A percentile compares a stretch with the other conserved stretches of the same genome.
phyloP scores from a whole-genome alignment of 1,284 basidiomycete species.

The Rhodofomes roseus region DNA sequence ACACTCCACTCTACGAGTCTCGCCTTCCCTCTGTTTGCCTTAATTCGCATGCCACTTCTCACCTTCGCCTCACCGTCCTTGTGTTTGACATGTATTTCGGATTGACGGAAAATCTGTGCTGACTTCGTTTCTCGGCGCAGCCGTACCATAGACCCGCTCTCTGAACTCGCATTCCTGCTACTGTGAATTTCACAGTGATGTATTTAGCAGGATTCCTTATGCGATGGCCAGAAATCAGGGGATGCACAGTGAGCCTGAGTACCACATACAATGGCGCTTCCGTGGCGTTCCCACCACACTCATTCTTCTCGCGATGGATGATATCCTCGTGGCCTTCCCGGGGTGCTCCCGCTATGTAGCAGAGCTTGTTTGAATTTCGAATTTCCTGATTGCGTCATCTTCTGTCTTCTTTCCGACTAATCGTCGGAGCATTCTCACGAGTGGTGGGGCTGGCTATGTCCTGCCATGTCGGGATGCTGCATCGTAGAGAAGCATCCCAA shows the following conservation, averaged over 20 bases:
- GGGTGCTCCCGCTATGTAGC: too few species aligned
- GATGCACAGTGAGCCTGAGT: too few species aligned
- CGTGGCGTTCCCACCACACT: not conserved
- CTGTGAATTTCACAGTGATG: too few species aligned
- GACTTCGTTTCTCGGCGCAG: too few species aligned
- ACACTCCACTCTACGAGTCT: not conserved
- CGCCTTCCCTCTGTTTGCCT: not conserved
- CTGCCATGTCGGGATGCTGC: not conserved
- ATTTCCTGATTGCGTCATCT: not conserved
- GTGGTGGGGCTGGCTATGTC: not conserved
- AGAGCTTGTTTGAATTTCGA: not conserved
- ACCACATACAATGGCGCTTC: not conserved
- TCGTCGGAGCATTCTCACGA: conserved; percentile 1
- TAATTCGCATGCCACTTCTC: too few species aligned
- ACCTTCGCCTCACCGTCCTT: too few species aligned
- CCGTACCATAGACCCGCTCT: too few species aligned
- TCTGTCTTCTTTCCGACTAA: not conserved
- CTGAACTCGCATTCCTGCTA: too few species aligned
- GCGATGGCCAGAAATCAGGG: too few species aligned
- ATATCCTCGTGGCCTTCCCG: not conserved
- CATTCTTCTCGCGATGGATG: not conserved
- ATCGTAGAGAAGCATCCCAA: not conserved
- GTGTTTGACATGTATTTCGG: too few species aligned
- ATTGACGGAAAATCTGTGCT: too few species aligned
- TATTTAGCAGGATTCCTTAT: too few species aligned